Conservation (phyloP, 805 yeast genomes). For the Blastobotrys parvus region DNA sequence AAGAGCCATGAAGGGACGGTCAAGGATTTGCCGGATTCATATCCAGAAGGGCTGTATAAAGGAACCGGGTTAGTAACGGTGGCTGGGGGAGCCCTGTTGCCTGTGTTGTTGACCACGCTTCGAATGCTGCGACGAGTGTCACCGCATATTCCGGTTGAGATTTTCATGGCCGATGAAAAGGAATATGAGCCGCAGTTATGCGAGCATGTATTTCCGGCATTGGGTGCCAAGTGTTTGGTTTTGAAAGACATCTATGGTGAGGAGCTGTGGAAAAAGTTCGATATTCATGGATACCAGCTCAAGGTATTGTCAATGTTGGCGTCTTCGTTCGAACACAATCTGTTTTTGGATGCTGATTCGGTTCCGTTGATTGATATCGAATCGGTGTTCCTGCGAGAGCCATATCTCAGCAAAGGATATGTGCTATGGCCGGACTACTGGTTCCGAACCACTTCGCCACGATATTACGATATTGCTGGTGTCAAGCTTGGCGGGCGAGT, state of each 20-base stretch:
- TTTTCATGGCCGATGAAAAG: constrained; percentile 59
- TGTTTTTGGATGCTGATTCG: constrained; percentile 70
- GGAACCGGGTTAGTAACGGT: constrained; percentile 57
- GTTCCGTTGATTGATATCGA: constrained; percentile 62
- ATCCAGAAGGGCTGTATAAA: constrained; percentile 16
- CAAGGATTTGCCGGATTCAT: constrained; percentile 34
- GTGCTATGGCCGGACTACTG: constrained; percentile 83
- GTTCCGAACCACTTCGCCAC: constrained; percentile 75
- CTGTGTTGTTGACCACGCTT: constrained; percentile 60
- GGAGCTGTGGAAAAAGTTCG: constrained; percentile 38
- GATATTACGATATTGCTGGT: constrained; percentile 60
- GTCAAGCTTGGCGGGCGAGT: constrained; percentile 37
- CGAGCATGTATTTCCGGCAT: constrained; percentile 47
- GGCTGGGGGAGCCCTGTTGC: constrained; percentile 74
- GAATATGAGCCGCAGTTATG: constrained; percentile 72
- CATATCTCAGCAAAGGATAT: constrained; percentile 44
- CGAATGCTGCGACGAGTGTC: constrained; percentile 59
- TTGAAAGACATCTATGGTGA: constrained; percentile 55
- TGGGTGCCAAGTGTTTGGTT: constrained; percentile 61
- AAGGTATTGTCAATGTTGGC: constrained; percentile 63
- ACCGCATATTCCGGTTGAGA: constrained; percentile 69
- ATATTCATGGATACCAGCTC: constrained; percentile 57
- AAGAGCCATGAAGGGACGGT: constrained; percentile 42
- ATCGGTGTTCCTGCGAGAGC: constrained; percentile 45
- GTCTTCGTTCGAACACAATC: constrained; percentile 63